These are phyloP conservation scores for Mycena galopus DNA, from an alignment of 768 basidiomycete species.

Conservation along the genomic window DNA sequence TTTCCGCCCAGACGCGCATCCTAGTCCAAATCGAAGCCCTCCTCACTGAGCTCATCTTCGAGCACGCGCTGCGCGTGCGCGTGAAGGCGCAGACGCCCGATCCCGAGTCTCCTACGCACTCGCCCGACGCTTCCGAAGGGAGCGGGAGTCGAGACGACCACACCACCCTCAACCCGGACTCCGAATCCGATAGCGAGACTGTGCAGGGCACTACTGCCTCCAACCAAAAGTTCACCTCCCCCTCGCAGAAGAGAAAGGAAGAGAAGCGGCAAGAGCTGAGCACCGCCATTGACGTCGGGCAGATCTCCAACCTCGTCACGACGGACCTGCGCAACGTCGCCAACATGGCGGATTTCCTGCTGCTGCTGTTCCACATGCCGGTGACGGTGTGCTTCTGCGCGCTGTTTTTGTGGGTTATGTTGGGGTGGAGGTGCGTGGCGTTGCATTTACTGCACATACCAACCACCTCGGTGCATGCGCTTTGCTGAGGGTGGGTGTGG, in stretches of 20 bases:
- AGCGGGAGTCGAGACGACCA: too few relatives aligned
- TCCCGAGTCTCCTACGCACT: not conserved
- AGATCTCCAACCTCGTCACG: conserved; percentile 71
- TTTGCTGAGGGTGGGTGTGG: too few relatives aligned
- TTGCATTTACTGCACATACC: not conserved
- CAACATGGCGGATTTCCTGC: conserved; percentile 37
- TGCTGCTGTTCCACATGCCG: conserved; percentile 40
- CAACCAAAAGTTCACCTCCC: too few relatives aligned
- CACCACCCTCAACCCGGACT: too few relatives aligned
- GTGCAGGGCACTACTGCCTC: conserved; percentile 27
- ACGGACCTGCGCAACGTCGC: conserved; percentile 52
- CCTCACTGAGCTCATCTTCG: conserved; percentile 42
- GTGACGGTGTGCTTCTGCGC: conserved; percentile 39
- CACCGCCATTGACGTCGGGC: conserved; percentile 54
- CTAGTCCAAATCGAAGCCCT: conserved; percentile 42
- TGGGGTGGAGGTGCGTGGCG: conserved; percentile 46
- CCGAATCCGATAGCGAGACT: conserved; percentile 29
- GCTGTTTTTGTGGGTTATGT: conserved; percentile 45
- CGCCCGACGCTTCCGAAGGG: too few relatives aligned
- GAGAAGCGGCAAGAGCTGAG: not conserved
- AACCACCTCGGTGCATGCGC: too few relatives aligned
- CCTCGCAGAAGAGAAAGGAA: too few relatives aligned
- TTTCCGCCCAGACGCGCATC: conserved; percentile 28
- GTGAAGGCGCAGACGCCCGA: conserved; percentile 54
- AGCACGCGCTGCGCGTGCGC: conserved; percentile 60